Evolutionary conservation across 768 basidiomycete species (phyloP), one percentile per base, ranked within the genome.

Genomic region (Psilocybe cyanescens): DNA sequence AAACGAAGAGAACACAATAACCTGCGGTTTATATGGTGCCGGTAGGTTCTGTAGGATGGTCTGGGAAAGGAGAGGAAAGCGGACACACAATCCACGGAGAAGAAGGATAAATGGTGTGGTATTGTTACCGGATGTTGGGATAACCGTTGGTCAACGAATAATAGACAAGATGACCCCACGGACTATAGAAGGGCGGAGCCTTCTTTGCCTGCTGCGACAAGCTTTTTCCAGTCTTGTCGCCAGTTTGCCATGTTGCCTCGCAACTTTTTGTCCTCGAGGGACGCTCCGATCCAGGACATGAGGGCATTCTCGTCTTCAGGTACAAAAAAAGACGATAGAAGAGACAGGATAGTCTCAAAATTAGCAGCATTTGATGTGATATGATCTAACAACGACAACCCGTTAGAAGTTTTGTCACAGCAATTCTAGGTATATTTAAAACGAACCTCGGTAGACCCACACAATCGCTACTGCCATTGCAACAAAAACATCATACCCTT

Each of bases 261-360:
- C 48, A 97, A 75, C 64, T 89, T 94, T 76, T 85, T 84, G 71
- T 84, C 80, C 12, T 77, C 78, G 7, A 86, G 76, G 59, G 78
- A 77, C 63, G 74, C 81, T 71, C 89, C 84, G 51, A 98, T 86
- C 96, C 96, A 99, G 1, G 79, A 74, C 66, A 99, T 76, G 29
- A 97, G 79, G 3, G 80, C 76, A 67, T 98, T 86, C 63, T 99
- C 97, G 67, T 93, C 87, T 73, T 97, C 92, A 0, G 94, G 92
- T 6, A 98, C 88, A 71, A 97, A 99, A 77, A 95, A 97, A 7
- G 95, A 97, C 0, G 95, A 97, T 8, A 99, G 78, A 12, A 95
- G 78, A 12, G 94, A 95, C 14, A 99, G 79, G 17, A 98, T 88
- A 3, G 91, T 96, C 75, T 99, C 97, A 73, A 99, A 98, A 65